Conservation (phyloP, 768 basidiomycete genomes). For the Hydnum rufescens region DNA sequence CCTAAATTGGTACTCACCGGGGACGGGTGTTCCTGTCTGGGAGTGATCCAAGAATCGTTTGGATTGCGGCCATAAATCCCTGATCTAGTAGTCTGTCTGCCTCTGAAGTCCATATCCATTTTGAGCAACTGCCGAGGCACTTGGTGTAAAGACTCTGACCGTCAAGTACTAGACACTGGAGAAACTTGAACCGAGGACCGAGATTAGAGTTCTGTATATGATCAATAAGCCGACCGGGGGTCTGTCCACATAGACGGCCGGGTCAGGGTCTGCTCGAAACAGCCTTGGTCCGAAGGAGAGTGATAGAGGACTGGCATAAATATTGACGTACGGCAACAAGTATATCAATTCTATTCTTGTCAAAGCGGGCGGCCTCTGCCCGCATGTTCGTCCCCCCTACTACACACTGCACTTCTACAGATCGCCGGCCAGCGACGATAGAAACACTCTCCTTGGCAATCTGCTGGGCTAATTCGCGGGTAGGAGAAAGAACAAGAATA, state of each 20-base stretch:
- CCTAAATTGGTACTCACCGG: no score
- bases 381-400: background rate
- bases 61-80: no score
- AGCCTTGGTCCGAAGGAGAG: no score
- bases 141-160: background rate
- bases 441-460: conserved; percentile 46
- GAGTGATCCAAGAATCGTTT: no score
- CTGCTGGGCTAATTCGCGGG: conserved; percentile 89
- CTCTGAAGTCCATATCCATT: no score
- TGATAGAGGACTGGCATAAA: no score
- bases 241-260: no score
- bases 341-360: background rate
- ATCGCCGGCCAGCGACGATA: background rate
- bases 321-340: no score
- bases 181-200: conserved; percentile 82
- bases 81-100: conserved; percentile 95
- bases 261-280: no score
- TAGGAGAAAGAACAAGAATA: conserved; percentile 41
- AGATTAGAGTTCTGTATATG: conserved; percentile 92
- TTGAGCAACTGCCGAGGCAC: no score
- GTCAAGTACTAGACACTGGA: conserved; percentile 92
- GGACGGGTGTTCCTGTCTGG: no score
- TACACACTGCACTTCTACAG: no score
- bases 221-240: conserved; percentile 86
- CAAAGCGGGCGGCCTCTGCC: background rate